Evolutionary conservation across 176 grass and related monocot genomes (phyloP), one percentile per base, ranked within the genome.

Genomic region (Neostapfia colusana): DNA sequence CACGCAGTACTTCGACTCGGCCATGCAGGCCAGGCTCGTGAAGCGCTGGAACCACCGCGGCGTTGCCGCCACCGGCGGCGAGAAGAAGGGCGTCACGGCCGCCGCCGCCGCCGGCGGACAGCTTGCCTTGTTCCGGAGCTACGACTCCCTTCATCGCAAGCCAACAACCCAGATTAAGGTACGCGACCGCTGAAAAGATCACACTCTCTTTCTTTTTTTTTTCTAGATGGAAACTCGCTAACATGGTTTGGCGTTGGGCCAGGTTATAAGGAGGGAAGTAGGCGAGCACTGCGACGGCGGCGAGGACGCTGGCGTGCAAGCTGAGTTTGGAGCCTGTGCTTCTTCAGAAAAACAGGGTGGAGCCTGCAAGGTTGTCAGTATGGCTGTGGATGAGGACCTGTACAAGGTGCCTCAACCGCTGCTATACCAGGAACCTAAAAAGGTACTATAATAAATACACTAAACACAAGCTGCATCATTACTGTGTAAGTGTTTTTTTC

Each of bases 1-100:
- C 81, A 93, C 87, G 26, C 90, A 93, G 65, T 89, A 93, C 81
- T 93, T 93, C 26, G 90, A 93, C 65, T 78, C 87, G 5, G 90
- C 87, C 26, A 89, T 89, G 83, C 84, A 89, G 75, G 77, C 87
- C 54, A 85, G 84, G 79, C 74, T 92, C 50, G 79, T 86, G 59
- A 81, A 77, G 70, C 84, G 83, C 73, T 60, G 79, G 71, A 72
- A 75, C 67, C 75, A 44, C 57, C 58, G 79, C 3, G 75, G 66
- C 63, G 53, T n/a, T n/a, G 61, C 70, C 77, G 57, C n/a, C n/a
- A n/a, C n/a, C 59, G 27, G 23, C 15, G 12, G 0, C n/a, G 81
- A 55, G 10, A 41, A 62, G 62, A 14, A 20, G 11, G 31, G 31
- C 31, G 31, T 31, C 31, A 3, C 31, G 2, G 16, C 7, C 31